These are phyloP conservation scores for Pascua sp. DNA, from an alignment of 1,284 basidiomycete species.

Conservation along the genomic window DNA sequence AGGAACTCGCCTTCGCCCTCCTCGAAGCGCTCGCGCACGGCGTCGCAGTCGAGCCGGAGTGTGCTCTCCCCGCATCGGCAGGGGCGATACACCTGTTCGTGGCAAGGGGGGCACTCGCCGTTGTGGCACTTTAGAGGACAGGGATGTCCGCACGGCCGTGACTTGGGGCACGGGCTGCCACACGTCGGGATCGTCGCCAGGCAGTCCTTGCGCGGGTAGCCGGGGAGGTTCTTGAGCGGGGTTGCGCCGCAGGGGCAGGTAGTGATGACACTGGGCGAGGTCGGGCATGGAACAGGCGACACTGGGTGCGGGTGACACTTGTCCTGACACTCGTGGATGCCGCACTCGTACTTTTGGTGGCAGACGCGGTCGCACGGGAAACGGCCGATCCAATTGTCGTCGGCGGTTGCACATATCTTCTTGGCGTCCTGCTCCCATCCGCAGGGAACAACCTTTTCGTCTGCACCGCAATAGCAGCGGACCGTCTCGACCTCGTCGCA, in stretches of 20 bases:
- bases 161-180: conserved; percentile 62
- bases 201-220: conserved; percentile 59
- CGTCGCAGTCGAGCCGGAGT: conserved; percentile 54
- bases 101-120: conserved; percentile 68
- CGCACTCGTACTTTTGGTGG: conserved; percentile 69
- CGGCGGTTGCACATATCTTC: conserved; percentile 30
- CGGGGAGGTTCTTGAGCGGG: conserved; percentile 51
- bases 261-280: conserved; percentile 63
- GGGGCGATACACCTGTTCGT: conserved; percentile 62
- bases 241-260: conserved; percentile 78
- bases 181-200: conserved; percentile 76
- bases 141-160: conserved; percentile 63
- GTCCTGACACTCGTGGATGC: conserved; percentile 65
- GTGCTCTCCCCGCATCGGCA: conserved; percentile 74
- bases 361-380: conserved; percentile 66
- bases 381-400: conserved; percentile 61
- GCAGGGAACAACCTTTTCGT: conserved; percentile 61
- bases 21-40: conserved; percentile 42
- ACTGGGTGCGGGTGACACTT: conserved; percentile 65
- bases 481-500: conserved; percentile 60
- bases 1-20: conserved; percentile 58
- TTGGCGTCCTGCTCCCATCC: conserved; percentile 56
- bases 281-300: conserved; percentile 63
- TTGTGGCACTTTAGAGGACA: conserved; percentile 60
- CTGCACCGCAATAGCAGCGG: conserved; percentile 74